phyloP scores from a whole-genome alignment of 1,284 basidiomycete genomes.

The Earliella scabrosa region DNA sequence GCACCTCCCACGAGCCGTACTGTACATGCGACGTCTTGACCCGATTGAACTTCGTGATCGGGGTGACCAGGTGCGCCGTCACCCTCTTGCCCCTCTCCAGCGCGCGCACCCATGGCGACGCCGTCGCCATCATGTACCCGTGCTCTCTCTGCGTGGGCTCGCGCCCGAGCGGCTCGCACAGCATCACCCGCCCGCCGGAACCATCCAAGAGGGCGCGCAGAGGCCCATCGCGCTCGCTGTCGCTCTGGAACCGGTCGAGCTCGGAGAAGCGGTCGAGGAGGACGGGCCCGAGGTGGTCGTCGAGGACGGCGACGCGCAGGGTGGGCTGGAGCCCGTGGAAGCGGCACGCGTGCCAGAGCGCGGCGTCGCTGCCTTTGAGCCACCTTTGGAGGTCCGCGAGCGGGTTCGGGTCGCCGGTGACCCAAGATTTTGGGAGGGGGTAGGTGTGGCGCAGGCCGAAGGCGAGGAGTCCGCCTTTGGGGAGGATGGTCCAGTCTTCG shows the following conservation, averaged over 20 bases:
- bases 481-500: slow-evolving; percentile 27
- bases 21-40: background rate
- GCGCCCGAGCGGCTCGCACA: too few relatives aligned
- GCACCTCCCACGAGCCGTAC: background rate
- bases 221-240: background rate
- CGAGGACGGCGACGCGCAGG: background rate
- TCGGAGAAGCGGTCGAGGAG: background rate
- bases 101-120: background rate
- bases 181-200: background rate
- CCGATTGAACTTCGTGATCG: background rate
- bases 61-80: background rate
- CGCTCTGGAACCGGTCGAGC: too few relatives aligned
- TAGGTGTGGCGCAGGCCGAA: slow-evolving; percentile 43
- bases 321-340: background rate
- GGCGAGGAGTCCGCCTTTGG: slow-evolving; percentile 39
- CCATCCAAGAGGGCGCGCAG: background rate
- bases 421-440: slow-evolving; percentile 11
- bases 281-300: background rate
- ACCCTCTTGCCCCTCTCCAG: background rate
- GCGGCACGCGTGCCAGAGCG: background rate
- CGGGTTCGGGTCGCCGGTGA: background rate
- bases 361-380: slow-evolving; percentile 12
- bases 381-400: background rate
- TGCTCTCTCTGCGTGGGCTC: too few relatives aligned
- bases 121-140: background rate